A percentile compares a stretch with the other conserved stretches of the same genome.
These are phyloP conservation scores for Peronospora destructor DNA, from an alignment of 352 stramenopile species.

Conservation along the genomic window DNA sequence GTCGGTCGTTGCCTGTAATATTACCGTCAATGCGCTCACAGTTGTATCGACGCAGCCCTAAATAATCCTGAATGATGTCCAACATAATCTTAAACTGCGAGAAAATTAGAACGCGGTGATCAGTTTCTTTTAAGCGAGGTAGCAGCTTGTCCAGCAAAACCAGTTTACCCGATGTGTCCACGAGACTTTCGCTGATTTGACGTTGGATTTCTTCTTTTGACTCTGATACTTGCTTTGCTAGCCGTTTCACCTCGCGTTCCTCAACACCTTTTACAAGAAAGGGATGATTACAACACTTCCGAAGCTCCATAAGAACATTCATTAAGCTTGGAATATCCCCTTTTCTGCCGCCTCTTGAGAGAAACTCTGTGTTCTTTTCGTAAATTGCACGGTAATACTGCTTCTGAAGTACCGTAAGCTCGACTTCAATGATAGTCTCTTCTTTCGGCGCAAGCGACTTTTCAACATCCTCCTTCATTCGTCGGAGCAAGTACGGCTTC, in stretches of 20 bases:
- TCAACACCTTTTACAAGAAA: constrained; percentile 90
- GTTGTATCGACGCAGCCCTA: constrained; percentile 86
- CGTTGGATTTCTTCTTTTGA: constrained; percentile 44
- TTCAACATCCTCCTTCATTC: constrained; percentile 89
- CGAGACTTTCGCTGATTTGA: constrained; percentile 84
- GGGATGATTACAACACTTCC: constrained; percentile 93
- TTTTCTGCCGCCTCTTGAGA: constrained; percentile 65
- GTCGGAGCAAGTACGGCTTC: constrained; percentile 78
- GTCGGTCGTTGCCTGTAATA: constrained; percentile 94
- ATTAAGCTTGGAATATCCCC: constrained; percentile 79
- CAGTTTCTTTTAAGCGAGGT: constrained; percentile 91
- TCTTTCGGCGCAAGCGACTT: constrained; percentile 85
- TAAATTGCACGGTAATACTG: constrained; percentile 90
- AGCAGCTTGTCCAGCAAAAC: constrained; percentile 99
- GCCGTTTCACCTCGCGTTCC: constrained; percentile 58
- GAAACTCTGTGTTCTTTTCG: constrained; percentile 89
- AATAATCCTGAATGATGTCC: constrained; percentile 98
- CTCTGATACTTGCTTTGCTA: constrained; percentile 50
- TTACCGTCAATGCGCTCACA: constrained; percentile 98
- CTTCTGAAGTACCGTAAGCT: constrained; percentile 86
- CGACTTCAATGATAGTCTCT: constrained; percentile 89
- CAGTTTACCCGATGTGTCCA: constrained; percentile 95
- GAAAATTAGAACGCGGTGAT: constrained; percentile 97
- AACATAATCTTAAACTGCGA: constrained; percentile 99
- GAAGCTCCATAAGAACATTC: constrained; percentile 91